Conservation (phyloP, 225 moss, liverwort and hornwort species). For the Antitrichia curtipendula region DNA sequence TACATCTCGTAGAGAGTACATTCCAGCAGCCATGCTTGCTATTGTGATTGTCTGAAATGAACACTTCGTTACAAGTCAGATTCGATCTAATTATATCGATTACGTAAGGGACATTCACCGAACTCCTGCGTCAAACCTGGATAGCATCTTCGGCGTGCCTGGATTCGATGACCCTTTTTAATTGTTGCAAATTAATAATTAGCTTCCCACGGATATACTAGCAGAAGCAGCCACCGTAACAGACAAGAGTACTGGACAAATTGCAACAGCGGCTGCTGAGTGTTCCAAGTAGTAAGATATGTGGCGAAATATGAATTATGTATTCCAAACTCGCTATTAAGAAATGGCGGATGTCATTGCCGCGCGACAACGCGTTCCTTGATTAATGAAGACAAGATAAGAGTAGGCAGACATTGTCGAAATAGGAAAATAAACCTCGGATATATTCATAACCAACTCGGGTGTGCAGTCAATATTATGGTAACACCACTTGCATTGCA, state of each 20-base stretch:
- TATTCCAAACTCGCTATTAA: background rate
- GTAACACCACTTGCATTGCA: background rate
- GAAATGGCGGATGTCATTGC: background rate
- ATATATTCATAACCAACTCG: background rate
- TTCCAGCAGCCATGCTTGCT: background rate
- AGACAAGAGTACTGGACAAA: background rate
- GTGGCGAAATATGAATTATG: background rate
- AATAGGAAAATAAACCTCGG: background rate
- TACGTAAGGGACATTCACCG: background rate
- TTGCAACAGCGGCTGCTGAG: background rate
- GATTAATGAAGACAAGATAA: background rate
- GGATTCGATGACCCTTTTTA: background rate
- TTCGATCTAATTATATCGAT: background rate
- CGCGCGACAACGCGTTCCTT: too few species aligned
- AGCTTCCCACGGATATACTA: background rate
- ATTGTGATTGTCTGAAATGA: background rate
- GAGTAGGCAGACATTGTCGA: background rate
- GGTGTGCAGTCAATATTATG: background rate
- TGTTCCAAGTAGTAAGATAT: background rate
- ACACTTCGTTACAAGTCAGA: slow-evolving; percentile 1
- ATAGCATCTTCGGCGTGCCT: background rate
- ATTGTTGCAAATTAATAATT: background rate
- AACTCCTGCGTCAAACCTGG: background rate
- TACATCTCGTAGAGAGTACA: background rate
- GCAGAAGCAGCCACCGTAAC: background rate